Evolutionary conservation across 495 filamentous ascomycete genomes (phyloP).

Genomic region (Filosporella fistucella): DNA sequence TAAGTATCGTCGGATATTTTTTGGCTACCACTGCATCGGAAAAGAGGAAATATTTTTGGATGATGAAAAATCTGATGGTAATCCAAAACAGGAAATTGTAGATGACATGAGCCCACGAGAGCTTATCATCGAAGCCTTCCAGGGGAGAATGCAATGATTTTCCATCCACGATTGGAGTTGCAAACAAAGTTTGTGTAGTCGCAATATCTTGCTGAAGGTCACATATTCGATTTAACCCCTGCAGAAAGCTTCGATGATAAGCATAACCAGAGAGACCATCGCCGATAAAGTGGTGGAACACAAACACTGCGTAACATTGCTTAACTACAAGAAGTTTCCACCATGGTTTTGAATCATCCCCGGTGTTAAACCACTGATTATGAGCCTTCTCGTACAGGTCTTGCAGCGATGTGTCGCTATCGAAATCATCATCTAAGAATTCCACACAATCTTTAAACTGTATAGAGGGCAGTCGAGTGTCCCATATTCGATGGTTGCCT

Average conservation of each 20-base stretch:
- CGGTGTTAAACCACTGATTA: conserved; percentile 14
- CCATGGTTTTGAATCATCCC: conserved; percentile 6
- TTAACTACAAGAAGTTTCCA: conserved; percentile 10
- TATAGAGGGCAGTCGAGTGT: conserved; percentile 4
- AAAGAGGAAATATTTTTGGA: conserved; percentile 9
- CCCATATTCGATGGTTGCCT: conserved; percentile 13
- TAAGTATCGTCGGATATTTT: neutral
- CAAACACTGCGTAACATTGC: neutral
- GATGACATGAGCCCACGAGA: conserved; percentile 2
- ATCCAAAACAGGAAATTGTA: conserved; percentile 8
- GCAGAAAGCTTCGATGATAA: conserved; percentile 11
- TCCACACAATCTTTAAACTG: conserved; percentile 7
- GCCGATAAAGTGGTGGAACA: conserved; percentile 8
- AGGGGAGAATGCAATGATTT: neutral
- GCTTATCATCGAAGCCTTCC: neutral
- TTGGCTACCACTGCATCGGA: conserved; percentile 2
- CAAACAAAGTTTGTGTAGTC: neutral
- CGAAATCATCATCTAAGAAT: conserved; percentile 2
- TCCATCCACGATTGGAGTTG: neutral
- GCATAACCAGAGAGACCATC: conserved; percentile 5
- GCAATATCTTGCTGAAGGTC: neutral
- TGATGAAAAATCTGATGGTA: conserved; percentile 8
- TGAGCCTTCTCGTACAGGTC: conserved; percentile 6
- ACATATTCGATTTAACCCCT: conserved; percentile 6
- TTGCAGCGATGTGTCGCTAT: neutral